Evolutionary conservation across 805 yeast species (phyloP).

Genomic region (Wickerhamomyces tratensis): DNA sequence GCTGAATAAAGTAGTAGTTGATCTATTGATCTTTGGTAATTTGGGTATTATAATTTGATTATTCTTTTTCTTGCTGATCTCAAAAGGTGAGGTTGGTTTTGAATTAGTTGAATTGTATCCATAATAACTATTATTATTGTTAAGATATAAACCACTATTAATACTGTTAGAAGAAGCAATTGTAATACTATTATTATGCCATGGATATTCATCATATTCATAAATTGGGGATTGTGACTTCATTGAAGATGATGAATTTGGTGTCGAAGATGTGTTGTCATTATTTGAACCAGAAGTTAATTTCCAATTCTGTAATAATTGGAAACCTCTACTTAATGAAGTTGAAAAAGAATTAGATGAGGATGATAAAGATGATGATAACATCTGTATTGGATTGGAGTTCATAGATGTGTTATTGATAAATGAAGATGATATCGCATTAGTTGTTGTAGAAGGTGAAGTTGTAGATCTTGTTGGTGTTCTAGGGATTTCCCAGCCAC

Average conservation of each 20-base stretch:
- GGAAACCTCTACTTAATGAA: constrained; percentile 18
- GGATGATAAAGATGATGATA: constrained; percentile 29
- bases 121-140: background rate
- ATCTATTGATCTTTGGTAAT: constrained; percentile 18
- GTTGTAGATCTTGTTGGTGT: constrained; percentile 17
- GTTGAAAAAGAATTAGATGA: constrained; percentile 23
- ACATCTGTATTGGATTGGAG: constrained; percentile 25
- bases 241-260: constrained; percentile 7
- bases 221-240: constrained; percentile 24
- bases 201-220: constrained; percentile 33
- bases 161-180: background rate
- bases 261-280: constrained; percentile 13
- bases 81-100: constrained; percentile 1
- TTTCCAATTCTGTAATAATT: constrained; percentile 15
- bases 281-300: constrained; percentile 18
- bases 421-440: constrained; percentile 17
- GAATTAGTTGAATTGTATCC: background rate
- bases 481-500: constrained; percentile 32
- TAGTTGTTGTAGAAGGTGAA: constrained; percentile 21
- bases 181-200: constrained; percentile 11
- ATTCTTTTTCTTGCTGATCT: constrained; percentile 12
- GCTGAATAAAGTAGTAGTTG: constrained; percentile 5
- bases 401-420: constrained; percentile 25
- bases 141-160: background rate
- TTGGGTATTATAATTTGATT: constrained; percentile 10